Percentiles rank a stretch among this genome's conserved stretches.
Conservation (phyloP, 2,329 filamentous ascomycete genomes). For the Exophiala sp. region DNA sequence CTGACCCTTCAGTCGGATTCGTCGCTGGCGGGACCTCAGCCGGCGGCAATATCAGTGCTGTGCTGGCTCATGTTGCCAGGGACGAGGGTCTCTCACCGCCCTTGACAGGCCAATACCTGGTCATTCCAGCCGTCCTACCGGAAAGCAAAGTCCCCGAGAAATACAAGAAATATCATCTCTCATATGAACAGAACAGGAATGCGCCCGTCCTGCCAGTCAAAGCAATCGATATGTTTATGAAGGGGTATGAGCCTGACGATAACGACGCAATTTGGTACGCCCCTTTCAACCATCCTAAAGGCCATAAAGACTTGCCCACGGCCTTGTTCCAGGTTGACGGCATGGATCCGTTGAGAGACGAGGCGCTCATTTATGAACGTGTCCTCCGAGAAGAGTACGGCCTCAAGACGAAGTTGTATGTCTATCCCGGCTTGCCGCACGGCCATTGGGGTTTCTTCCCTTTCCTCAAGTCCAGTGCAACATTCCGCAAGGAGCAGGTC, state of each 20-base stretch:
- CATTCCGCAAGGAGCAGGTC: constrained; percentile 29
- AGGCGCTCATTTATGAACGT: constrained; percentile 29
- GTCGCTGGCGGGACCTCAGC: constrained; percentile 50
- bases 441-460: constrained; percentile 32
- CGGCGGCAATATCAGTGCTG: constrained; percentile 37
- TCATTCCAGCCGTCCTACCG: constrained; percentile 39
- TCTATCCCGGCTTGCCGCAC: constrained; percentile 36
- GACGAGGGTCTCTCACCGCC: constrained; percentile 38
- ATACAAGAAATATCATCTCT: constrained; percentile 33
- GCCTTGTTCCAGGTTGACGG: constrained; percentile 31
- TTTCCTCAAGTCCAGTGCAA: constrained; percentile 26
- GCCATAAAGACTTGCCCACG: constrained; percentile 31
- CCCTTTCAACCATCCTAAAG: constrained; percentile 24
- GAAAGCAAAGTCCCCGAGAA: constrained; percentile 35
- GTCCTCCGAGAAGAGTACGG: constrained; percentile 28
- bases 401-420: constrained; percentile 30
- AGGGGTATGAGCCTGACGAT: constrained; percentile 23
- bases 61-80: constrained; percentile 35
- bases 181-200: constrained; percentile 42
- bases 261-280: constrained; percentile 21
- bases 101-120: constrained; percentile 48
- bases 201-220: constrained; percentile 36
- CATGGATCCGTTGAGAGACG: constrained; percentile 30
- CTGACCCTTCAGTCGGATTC: constrained; percentile 45
- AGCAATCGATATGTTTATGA: constrained; percentile 30